These are phyloP conservation scores for Ophiocordyceps camponoti-leonardi DNA, from an alignment of 2,329 filamentous ascomycete genomes.

Conservation along the genomic window DNA sequence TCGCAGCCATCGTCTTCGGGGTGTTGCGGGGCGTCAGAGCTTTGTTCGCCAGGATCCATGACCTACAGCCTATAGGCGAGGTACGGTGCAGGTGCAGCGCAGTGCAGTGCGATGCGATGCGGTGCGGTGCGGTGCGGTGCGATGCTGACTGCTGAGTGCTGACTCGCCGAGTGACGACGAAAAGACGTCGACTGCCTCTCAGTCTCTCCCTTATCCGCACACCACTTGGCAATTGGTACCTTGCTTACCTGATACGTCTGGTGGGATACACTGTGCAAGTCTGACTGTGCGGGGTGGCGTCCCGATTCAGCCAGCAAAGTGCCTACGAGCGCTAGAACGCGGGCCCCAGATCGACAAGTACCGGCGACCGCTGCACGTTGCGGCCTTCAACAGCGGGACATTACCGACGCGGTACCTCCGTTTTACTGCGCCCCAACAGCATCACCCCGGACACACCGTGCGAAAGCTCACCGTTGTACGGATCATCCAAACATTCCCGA, in stretches of 20 bases:
- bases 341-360: not conserved
- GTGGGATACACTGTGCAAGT: not conserved
- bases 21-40: slow-evolving; percentile 1
- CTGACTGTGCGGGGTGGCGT: not conserved
- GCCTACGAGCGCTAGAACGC: not conserved
- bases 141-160: too few relatives aligned
- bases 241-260: too few relatives aligned
- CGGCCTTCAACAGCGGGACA: not conserved
- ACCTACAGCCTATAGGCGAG: too few relatives aligned
- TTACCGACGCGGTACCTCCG: not conserved
- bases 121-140: too few relatives aligned
- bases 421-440: not conserved
- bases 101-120: too few relatives aligned
- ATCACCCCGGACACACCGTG: not conserved
- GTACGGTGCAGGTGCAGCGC: too few relatives aligned
- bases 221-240: too few relatives aligned
- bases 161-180: too few relatives aligned
- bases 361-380: not conserved
- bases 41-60: not conserved
- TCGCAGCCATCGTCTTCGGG: not conserved
- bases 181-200: too few relatives aligned
- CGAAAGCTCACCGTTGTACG: not conserved
- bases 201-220: too few relatives aligned
- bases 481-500: not conserved
- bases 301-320: not conserved